phyloP scores from a whole-genome alignment of 2,329 filamentous ascomycete genomes.

The Xylariaceae sp. region DNA sequence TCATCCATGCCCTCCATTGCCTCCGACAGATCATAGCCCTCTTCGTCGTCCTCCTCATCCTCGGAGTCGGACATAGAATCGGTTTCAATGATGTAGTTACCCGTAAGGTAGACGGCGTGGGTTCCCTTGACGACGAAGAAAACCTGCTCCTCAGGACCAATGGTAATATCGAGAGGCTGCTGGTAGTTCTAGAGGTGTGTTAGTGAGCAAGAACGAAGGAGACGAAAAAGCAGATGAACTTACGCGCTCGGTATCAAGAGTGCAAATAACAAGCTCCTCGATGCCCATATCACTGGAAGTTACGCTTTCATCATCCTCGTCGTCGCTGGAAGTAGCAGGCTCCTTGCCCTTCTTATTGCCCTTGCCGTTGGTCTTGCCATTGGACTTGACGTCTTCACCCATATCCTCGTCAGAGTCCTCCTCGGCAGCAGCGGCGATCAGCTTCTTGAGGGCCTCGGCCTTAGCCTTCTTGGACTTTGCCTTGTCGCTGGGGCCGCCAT shows the following conservation, averaged over 20 bases:
- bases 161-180: constrained; percentile 88
- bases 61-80: constrained; percentile 59
- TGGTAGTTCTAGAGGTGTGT: constrained; percentile 68
- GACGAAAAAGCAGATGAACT: constrained; percentile 26
- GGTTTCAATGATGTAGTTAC: constrained; percentile 83
- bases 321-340: constrained; percentile 47
- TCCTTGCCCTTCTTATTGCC: constrained; percentile 66
- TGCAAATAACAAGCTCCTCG: constrained; percentile 93
- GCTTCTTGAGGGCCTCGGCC: constrained; percentile 70
- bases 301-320: constrained; percentile 49
- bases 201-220: constrained; percentile 26
- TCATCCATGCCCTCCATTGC: constrained; percentile 70
- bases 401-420: constrained; percentile 65
- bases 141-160: constrained; percentile 81
- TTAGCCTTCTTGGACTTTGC: constrained; percentile 83
- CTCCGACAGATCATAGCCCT: constrained; percentile 70
- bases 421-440: constrained; percentile 61
- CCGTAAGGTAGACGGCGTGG: constrained; percentile 86
- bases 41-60: constrained; percentile 60
- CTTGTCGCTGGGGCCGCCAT: constrained; percentile 88
- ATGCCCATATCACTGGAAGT: constrained; percentile 61
- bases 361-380: constrained; percentile 57
- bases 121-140: constrained; percentile 90
- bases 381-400: constrained; percentile 36
- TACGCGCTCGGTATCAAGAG: constrained; percentile 88